Percentiles rank a stretch among this genome's conserved stretches.
Evolutionary conservation across 495 filamentous ascomycete genomes (phyloP).

Genomic region (Tuber aestivum): DNA sequence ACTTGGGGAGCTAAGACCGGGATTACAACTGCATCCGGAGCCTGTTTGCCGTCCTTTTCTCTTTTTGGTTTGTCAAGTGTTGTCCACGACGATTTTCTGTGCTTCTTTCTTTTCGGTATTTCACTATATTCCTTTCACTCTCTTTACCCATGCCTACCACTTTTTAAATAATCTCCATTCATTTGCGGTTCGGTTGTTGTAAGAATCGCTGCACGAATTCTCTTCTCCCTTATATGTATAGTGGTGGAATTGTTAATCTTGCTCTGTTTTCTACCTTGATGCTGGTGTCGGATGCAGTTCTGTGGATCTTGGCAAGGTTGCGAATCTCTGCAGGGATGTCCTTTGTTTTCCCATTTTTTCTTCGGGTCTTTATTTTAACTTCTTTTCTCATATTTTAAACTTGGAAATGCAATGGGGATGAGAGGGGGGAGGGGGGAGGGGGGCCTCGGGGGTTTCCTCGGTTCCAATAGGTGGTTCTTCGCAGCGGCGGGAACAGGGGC

Average conservation of each 20-base stretch:
- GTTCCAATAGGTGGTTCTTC: slow-evolving; percentile 21
- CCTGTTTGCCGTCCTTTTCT: slow-evolving; percentile 31
- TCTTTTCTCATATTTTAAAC: slow-evolving; percentile 35
- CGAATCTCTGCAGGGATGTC: slow-evolving; percentile 23
- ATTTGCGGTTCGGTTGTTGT: slow-evolving; percentile 22
- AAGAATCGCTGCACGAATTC: slow-evolving; percentile 31
- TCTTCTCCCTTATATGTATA: slow-evolving; percentile 29
- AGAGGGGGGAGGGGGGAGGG: not conserved
- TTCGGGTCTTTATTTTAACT: slow-evolving; percentile 23
- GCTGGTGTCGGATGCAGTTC: slow-evolving; percentile 26
- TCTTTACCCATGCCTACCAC: slow-evolving; percentile 12
- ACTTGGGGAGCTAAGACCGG: slow-evolving; percentile 14
- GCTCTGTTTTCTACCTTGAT: slow-evolving; percentile 26
- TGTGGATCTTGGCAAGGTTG: slow-evolving; percentile 23
- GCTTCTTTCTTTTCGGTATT: slow-evolving; percentile 13
- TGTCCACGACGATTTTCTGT: slow-evolving; percentile 12
- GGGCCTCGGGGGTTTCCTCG: not conserved
- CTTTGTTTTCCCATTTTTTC: slow-evolving; percentile 26
- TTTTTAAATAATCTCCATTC: slow-evolving; percentile 21
- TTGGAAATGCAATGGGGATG: slow-evolving; percentile 24
- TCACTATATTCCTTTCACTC: slow-evolving; percentile 4
- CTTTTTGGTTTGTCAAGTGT: slow-evolving; percentile 33
- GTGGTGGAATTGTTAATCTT: slow-evolving; percentile 24
- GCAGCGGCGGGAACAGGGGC: slow-evolving; percentile 16
- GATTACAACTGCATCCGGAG: slow-evolving; percentile 35